Evolutionary conservation across 805 yeast genomes (phyloP).

Genomic region (Kluyveromyces nonfermentans): DNA sequence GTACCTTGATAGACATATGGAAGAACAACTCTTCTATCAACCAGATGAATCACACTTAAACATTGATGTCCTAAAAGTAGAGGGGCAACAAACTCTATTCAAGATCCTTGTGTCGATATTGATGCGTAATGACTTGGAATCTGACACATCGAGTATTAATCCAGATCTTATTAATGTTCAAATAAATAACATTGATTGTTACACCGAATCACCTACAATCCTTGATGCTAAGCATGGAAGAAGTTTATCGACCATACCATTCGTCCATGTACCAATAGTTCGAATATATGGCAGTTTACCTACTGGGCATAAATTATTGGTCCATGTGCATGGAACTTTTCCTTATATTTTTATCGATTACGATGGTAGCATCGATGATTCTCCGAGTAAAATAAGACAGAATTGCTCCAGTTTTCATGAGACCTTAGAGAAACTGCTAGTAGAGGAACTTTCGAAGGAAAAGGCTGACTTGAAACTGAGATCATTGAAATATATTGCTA

Average conservation of each 20-base stretch:
- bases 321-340: constrained; percentile 75
- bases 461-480: constrained; percentile 2
- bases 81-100: background rate
- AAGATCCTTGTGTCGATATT: background rate
- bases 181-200: constrained; percentile 56
- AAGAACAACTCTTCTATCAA: no score
- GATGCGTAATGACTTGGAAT: background rate
- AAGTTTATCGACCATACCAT: constrained; percentile 26
- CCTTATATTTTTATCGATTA: constrained; percentile 74
- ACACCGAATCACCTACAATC: constrained; percentile 44
- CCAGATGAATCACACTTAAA: no score
- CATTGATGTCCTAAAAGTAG: background rate
- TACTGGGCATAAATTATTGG: constrained; percentile 47
- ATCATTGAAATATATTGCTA: constrained; percentile 41
- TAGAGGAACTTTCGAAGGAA: constrained; percentile 31
- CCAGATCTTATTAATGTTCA: constrained; percentile 36
- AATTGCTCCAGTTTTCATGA: constrained; percentile 33
- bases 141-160: constrained; percentile 5
- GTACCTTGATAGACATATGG: no score
- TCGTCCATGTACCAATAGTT: constrained; percentile 57
- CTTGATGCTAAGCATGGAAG: constrained; percentile 40
- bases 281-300: constrained; percentile 66
- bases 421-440: constrained; percentile 37
- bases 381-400: constrained; percentile 18
- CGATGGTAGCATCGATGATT: constrained; percentile 31